These are phyloP conservation scores for Bjerkandera adusta DNA, from an alignment of 1,284 basidiomycete species.

Conservation along the genomic window DNA sequence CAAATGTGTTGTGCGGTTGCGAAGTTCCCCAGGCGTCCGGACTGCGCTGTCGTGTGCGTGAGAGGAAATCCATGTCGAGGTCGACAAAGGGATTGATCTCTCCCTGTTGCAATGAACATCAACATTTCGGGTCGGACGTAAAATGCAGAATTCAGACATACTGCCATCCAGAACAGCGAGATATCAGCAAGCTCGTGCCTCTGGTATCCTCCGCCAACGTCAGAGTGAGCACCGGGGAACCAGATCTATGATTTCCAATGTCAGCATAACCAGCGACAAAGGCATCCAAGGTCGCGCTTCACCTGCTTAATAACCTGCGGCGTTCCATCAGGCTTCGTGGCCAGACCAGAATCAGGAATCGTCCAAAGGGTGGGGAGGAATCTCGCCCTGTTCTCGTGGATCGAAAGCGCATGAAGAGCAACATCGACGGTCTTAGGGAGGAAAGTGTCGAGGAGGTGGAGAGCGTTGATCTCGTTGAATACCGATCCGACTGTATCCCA, in stretches of 20 bases:
- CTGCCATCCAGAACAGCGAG: conserved; percentile 8
- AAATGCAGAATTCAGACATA: neutral
- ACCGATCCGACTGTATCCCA: conserved; percentile 31
- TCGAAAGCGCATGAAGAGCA: conserved; percentile 27
- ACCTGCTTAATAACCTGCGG: conserved; percentile 1
- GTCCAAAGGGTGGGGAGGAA: conserved; percentile 28
- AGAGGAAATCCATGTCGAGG: conserved; percentile 22
- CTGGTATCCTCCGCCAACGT: conserved; percentile 5
- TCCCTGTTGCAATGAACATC: conserved; percentile 13
- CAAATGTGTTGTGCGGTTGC: conserved; percentile 6
- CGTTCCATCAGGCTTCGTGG: neutral
- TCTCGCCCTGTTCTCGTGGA: conserved; percentile 28
- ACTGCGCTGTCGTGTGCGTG: no score
- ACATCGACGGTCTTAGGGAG: conserved; percentile 22
- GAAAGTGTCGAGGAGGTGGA: conserved; percentile 23
- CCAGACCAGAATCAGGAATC: neutral
- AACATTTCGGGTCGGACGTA: neutral
- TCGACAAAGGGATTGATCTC: conserved; percentile 19
- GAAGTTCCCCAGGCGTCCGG: conserved; percentile 18
- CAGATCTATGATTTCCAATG: neutral
- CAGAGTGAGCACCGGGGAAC: conserved; percentile 8
- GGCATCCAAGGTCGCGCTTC: no score
- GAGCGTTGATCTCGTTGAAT: conserved; percentile 17
- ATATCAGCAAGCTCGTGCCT: conserved; percentile 8
- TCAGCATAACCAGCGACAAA: neutral